These are phyloP conservation scores for Backusella luteola DNA, from an alignment of 192 early-diverging fungal genomes.

Conservation along the genomic window DNA sequence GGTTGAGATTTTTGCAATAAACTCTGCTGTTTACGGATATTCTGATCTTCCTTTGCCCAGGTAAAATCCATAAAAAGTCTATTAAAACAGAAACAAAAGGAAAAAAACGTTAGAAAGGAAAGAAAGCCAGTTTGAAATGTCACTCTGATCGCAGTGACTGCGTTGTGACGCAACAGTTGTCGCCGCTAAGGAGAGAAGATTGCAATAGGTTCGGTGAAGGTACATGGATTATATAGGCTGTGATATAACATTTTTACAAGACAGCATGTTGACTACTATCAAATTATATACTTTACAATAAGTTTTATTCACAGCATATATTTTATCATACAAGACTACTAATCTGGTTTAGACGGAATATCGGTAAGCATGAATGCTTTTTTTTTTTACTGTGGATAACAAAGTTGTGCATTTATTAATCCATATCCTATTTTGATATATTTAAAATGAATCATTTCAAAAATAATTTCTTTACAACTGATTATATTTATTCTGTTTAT, in stretches of 20 bases:
- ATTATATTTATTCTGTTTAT: neutral
- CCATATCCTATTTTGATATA: neutral
- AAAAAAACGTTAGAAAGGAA: neutral
- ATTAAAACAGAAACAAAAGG: constrained; percentile 1
- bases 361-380: neutral
- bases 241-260: neutral
- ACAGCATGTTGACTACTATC: neutral
- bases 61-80: constrained; percentile 16
- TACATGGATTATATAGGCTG: neutral
- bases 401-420: neutral
- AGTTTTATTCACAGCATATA: neutral
- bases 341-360: neutral
- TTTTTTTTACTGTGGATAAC: neutral
- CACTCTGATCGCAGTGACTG: neutral
- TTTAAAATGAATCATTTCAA: neutral
- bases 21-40: constrained; percentile 17
- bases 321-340: neutral
- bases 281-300: neutral
- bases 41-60: constrained; percentile 14
- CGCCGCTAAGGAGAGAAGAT: neutral
- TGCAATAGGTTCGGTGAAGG: neutral
- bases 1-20: neutral
- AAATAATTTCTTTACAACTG: neutral
- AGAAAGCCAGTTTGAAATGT: constrained; percentile 10
- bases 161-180: constrained; percentile 1